Base-by-base conservation (phyloP, 179 eudicot genomes). In the Patellifolia procumbens region DNA sequence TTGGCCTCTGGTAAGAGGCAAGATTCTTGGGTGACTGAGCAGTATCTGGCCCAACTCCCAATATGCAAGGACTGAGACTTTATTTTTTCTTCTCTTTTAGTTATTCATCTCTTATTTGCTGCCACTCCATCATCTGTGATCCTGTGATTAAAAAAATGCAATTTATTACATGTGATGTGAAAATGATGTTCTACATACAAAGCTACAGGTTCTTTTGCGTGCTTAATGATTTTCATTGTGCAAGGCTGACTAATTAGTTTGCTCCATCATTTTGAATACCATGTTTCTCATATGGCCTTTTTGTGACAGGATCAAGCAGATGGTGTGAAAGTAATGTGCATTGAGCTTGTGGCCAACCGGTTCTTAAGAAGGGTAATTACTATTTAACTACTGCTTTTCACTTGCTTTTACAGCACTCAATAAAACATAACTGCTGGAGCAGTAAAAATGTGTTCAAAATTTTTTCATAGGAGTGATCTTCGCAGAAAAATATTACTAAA, bases 321-420 rank as follows among this genome's bases (percentile, higher is more conserved):
- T 63, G 71, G 81, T 72, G 78, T 74, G 24, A 86, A 80, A 82
- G 82, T 79, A 65, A 88, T 92, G 98, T 94, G 94, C 78, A 79
- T 94, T 59, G 98, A 94, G 87, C 87, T 94, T 86, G 96, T 94
- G 56, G 98, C 85, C 46, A 91, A 94, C 71, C 96, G 98, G 72
- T 92, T 94, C 86, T 84, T 94, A 83, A 90, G 98, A 19, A 91
- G 89, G 97, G 98, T 93, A 85, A 62, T 37, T 55, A 56, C 62
- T 74, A 59, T 48, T 29, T 64, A 22, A 12, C 24, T 35, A 31
- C 29, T 74, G 53, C 43, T 43, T 45, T 61, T 19, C 4, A 19
- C 60, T 20, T 19, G 3, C 39, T 81, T 72, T 48, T 24, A 63
- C 29, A 17, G 43, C 15, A 32, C 46, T 74, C 26, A 37, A 49